A percentile compares a stretch with the other conserved stretches of the same genome.
Conservation (phyloP, 345 rosid species). For the Lumnitzera racemosa region DNA sequence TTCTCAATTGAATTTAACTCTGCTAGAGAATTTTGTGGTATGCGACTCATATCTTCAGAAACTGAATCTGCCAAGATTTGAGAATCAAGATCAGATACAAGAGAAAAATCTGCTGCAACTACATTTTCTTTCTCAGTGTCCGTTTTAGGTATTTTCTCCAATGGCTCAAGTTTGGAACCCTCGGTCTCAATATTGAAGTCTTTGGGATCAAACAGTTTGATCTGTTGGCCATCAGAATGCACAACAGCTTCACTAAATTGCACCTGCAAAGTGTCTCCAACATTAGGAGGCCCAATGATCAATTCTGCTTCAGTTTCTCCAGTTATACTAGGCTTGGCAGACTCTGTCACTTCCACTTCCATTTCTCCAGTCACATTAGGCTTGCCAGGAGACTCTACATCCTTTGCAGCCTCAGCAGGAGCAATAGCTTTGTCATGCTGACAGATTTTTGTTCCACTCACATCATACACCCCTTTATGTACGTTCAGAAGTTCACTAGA, state of each 20-base stretch:
- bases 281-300: conserved; percentile 13
- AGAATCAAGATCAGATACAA: conserved; percentile 16
- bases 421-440: conserved; percentile 31
- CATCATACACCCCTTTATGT: conserved; percentile 55
- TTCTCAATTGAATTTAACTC: conserved; percentile 15
- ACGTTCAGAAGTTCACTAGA: conserved; percentile 47
- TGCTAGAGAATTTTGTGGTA: conserved; percentile 11
- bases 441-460: conserved; percentile 42
- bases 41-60: conserved; percentile 13
- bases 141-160: conserved; percentile 32
- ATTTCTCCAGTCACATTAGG: conserved; percentile 24
- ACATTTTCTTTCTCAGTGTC: conserved; percentile 36
- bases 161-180: conserved; percentile 24
- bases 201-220: conserved; percentile 14
- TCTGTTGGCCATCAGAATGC: conserved; percentile 19
- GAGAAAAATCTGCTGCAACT: conserved; percentile 30
- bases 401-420: conserved; percentile 31
- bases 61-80: conserved; percentile 8
- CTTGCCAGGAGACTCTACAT: conserved; percentile 31
- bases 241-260: conserved; percentile 20
- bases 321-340: conserved; percentile 17
- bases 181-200: conserved; percentile 11
- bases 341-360: conserved; percentile 24
- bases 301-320: conserved; percentile 31
- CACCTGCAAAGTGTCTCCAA: conserved; percentile 21